These are phyloP conservation scores for Triangularia setosa DNA, from an alignment of 2,329 filamentous ascomycete genomes.

Conservation along the genomic window DNA sequence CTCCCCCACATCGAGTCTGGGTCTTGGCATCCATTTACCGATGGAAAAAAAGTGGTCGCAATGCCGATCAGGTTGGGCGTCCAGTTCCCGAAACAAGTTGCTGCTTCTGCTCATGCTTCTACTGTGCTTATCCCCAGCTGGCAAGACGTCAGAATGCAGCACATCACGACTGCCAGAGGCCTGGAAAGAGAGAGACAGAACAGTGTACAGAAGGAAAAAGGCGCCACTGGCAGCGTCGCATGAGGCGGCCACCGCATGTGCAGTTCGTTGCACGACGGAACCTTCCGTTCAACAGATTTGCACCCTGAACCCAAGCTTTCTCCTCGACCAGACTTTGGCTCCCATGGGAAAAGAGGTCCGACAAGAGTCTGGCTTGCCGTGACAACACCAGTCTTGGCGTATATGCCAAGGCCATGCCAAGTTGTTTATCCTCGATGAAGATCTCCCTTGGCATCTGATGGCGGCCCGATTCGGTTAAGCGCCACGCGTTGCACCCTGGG, in stretches of 20 bases:
- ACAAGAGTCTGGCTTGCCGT: neutral
- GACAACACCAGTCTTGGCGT: slow-evolving; percentile 1
- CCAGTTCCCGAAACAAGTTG: slow-evolving; percentile 1
- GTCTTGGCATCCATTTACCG: slow-evolving; percentile 18
- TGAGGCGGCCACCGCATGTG: neutral
- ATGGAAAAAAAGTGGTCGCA: slow-evolving; percentile 13
- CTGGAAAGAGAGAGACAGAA: neutral
- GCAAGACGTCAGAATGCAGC: neutral
- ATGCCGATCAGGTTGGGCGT: slow-evolving; percentile 19
- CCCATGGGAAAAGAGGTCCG: neutral
- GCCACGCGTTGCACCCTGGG: neutral
- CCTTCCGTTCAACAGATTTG: slow-evolving; percentile 2
- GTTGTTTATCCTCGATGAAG: slow-evolving; percentile 18
- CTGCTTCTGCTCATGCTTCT: neutral
- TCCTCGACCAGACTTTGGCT: slow-evolving; percentile 14
- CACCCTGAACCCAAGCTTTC: neutral
- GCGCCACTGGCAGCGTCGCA: neutral
- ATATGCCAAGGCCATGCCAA: slow-evolving; percentile 12
- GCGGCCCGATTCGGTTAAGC: slow-evolving; percentile 18
- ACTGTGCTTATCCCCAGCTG: neutral
- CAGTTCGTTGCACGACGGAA: neutral
- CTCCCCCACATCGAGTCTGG: neutral
- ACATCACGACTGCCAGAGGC: neutral
- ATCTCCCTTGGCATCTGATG: slow-evolving; percentile 21
- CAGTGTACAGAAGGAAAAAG: neutral